These are phyloP conservation scores for Nymphaea thermarum DNA, from an alignment of 164 flowering plant genomes.

Conservation along the genomic window DNA sequence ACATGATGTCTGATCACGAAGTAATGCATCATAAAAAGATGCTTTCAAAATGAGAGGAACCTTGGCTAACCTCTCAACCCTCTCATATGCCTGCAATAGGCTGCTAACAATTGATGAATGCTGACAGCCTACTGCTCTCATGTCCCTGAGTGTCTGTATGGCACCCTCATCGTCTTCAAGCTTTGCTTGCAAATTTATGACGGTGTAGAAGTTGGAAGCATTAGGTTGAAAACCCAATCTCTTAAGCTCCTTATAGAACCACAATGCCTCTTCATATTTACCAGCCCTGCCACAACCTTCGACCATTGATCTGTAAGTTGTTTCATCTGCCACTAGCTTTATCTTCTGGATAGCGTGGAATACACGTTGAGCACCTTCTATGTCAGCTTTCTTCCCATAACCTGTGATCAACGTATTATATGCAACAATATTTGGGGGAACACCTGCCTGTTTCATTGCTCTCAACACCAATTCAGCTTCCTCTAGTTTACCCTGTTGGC, in stretches of 20 bases:
- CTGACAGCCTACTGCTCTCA: constrained; percentile 66
- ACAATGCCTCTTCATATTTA: constrained; percentile 37
- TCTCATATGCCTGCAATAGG: constrained; percentile 71
- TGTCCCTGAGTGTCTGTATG: constrained; percentile 46
- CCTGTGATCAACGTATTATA: constrained; percentile 87
- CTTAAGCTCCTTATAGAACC: constrained; percentile 58
- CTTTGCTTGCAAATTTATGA: constrained; percentile 68
- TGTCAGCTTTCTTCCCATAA: constrained; percentile 57
- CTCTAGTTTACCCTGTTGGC: constrained; percentile 80
- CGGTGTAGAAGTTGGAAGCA: constrained; percentile 64
- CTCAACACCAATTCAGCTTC: constrained; percentile 45
- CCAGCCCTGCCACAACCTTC: constrained; percentile 89
- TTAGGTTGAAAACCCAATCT: constrained; percentile 52
- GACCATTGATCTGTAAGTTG: constrained; percentile 82
- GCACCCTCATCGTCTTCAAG: constrained; percentile 59
- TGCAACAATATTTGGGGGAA: constrained; percentile 59
- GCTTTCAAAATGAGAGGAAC: constrained; percentile 53
- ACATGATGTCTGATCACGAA: constrained; percentile 64
- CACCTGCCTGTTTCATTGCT: constrained; percentile 52
- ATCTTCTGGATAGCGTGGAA: constrained; percentile 28
- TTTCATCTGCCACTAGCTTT: constrained; percentile 75
- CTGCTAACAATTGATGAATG: constrained; percentile 67
- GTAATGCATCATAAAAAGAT: constrained; percentile 46
- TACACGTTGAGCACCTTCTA: constrained; percentile 43
- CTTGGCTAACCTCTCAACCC: constrained; percentile 41